Percentiles rank a stretch among this genome's conserved stretches.
Conservation (phyloP, 2,329 filamentous ascomycete species). For the Fusarium ramigenum region DNA sequence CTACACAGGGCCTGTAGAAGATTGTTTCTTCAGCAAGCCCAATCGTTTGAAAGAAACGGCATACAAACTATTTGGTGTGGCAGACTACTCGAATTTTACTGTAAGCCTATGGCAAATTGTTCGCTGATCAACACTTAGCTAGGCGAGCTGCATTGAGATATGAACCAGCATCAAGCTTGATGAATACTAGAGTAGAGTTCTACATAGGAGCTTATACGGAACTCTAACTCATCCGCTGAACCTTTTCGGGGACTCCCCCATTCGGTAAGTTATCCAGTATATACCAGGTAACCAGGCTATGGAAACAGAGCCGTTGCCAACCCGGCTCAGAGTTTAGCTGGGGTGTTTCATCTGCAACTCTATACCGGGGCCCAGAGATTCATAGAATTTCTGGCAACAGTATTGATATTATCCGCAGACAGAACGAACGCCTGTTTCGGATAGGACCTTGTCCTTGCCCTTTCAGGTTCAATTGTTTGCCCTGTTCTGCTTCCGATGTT, state of each 20-base stretch:
- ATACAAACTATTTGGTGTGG: background rate
- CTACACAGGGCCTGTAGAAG: conserved; percentile 3
- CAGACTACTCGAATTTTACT: background rate
- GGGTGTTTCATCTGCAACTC: conserved; percentile 25
- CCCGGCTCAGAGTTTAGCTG: conserved; percentile 26
- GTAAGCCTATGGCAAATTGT: background rate
- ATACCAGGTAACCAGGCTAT: background rate
- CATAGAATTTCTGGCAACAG: background rate
- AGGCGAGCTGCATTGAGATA: background rate
- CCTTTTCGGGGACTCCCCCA: conserved; percentile 33
- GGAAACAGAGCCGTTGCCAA: conserved; percentile 4
- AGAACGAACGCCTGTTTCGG: conserved; percentile 12
- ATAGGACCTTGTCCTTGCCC: background rate
- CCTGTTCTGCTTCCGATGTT: background rate
- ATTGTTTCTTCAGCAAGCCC: background rate
- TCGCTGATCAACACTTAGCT: background rate
- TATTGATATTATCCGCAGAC: background rate
- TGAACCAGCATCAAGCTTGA: background rate
- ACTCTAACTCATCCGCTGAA: conserved; percentile 17
- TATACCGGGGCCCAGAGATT: conserved; percentile 1
- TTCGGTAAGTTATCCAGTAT: conserved; percentile 11
- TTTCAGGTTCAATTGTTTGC: conserved; percentile 1
- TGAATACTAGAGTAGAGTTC: background rate
- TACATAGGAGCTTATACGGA: conserved; percentile 8
- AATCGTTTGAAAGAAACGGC: background rate